A percentile compares a stretch with the other conserved stretches of the same genome.
phyloP scores from a whole-genome alignment of 1,139 yeast genomes.

The Pichia sp. region DNA sequence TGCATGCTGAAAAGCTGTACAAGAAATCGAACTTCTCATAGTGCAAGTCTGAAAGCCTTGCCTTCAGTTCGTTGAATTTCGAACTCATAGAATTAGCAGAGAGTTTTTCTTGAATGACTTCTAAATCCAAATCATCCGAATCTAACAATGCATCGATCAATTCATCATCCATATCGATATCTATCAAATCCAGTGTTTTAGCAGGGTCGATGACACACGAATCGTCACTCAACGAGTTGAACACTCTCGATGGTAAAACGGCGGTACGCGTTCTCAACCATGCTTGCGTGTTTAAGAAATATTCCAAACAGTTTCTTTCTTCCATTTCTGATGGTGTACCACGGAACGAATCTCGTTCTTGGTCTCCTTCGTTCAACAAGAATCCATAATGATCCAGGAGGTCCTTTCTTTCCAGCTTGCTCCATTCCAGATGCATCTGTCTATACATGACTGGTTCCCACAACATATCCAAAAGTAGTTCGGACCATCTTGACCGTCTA shows the following conservation, averaged over 20 bases:
- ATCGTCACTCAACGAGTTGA: conserved; percentile 9
- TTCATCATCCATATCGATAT: conserved; percentile 12
- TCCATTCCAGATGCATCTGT: conserved; percentile 95
- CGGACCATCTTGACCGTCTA: conserved; percentile 84
- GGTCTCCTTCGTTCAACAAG: conserved; percentile 23
- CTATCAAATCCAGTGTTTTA: conserved; percentile 5
- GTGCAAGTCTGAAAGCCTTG: conserved; percentile 3
- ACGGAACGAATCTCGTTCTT: conserved; percentile 4
- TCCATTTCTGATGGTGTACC: conserved; percentile 62
- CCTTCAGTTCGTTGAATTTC: conserved; percentile 1
- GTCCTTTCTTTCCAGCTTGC: conserved; percentile 9
- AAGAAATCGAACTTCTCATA: conserved; percentile 7
- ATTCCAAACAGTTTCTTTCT: conserved; percentile 93
- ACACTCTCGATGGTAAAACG: conserved; percentile 43
- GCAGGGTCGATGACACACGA: conserved; percentile 7
- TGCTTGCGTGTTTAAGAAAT: conserved; percentile 70
- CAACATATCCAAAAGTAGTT: conserved; percentile 81
- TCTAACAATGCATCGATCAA: conserved; percentile 58
- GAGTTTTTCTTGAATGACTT: conserved; percentile 2
- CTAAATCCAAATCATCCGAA: conserved; percentile 4
- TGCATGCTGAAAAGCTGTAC: conserved; percentile 8
- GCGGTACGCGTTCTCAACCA: conserved; percentile 89
- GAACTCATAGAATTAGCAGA: not conserved
- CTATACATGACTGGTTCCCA: conserved; percentile 98
- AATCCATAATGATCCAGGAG: conserved; percentile 29